Conservation (phyloP, 805 yeast species). For the Wickerhamomyces alni region DNA sequence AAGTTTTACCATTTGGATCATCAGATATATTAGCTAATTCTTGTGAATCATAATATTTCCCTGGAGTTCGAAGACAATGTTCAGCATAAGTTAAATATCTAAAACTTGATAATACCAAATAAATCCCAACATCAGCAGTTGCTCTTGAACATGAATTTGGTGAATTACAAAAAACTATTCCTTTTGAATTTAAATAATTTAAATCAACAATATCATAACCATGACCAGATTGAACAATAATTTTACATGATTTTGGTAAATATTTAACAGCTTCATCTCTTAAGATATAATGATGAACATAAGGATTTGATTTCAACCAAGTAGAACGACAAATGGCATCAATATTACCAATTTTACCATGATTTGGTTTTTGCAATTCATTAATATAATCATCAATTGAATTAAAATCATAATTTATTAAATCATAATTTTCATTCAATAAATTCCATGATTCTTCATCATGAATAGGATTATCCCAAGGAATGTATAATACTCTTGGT, state of each 20-base stretch:
- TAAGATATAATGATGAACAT: conserved; percentile 29
- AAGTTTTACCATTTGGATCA: conserved; percentile 35
- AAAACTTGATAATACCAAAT: conserved; percentile 27
- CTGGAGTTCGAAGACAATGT: conserved; percentile 29
- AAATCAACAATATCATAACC: conserved; percentile 35
- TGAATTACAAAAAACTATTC: conserved; percentile 32
- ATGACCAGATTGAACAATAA: conserved; percentile 34
- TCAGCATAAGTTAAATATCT: conserved; percentile 33
- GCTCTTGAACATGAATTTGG: conserved; percentile 34
- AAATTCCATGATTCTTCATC: conserved; percentile 32
- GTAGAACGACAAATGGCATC: conserved; percentile 33
- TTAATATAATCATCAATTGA: conserved; percentile 30
- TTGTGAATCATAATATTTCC: conserved; percentile 27
- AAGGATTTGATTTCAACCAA: conserved; percentile 35
- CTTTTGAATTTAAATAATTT: conserved; percentile 27
- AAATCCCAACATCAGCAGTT: conserved; percentile 34
- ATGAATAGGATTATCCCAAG: conserved; percentile 32
- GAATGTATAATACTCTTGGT: conserved; percentile 33
- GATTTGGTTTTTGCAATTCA: conserved; percentile 28
- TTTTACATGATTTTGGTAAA: conserved; percentile 29
- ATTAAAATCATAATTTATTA: conserved; percentile 27
- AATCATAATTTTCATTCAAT: conserved; percentile 30
- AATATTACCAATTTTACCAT: conserved; percentile 29
- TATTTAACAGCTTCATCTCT: conserved; percentile 28
- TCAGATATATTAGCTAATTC: conserved; percentile 28